Conservation (phyloP, 768 basidiomycete species). For the Panus rudis region DNA sequence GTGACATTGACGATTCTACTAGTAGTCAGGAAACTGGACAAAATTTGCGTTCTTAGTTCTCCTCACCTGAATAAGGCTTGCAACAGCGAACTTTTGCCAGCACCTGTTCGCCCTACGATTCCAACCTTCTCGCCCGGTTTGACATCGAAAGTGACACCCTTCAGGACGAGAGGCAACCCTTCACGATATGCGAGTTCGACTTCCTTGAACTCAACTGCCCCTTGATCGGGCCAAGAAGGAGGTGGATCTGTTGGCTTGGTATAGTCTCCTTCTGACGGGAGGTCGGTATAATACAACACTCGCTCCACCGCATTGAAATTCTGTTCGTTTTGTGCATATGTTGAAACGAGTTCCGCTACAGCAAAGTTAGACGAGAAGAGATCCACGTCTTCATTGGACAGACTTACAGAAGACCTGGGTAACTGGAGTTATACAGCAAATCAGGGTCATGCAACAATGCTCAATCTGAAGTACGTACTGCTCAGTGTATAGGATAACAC, state of each 20-base stretch:
- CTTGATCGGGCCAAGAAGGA: conserved; percentile 66
- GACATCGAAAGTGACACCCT: conserved; percentile 67
- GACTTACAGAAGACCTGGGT: conserved; percentile 47
- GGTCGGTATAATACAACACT: conserved; percentile 58
- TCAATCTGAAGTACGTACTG: conserved; percentile 29
- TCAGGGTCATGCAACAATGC: not conserved
- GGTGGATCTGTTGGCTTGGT: conserved; percentile 43
- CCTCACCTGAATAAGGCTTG: conserved; percentile 49
- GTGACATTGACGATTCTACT: conserved; percentile 53
- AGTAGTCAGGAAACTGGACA: not conserved
- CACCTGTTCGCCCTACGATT: conserved; percentile 41
- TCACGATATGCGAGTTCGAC: conserved; percentile 80
- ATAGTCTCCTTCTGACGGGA: conserved; percentile 46
- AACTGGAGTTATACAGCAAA: conserved; percentile 25
- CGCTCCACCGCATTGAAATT: conserved; percentile 73
- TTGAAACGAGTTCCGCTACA: conserved; percentile 46
- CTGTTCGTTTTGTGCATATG: conserved; percentile 56
- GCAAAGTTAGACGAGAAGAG: not conserved
- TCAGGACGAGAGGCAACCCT: conserved; percentile 81
- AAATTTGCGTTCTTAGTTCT: not conserved
- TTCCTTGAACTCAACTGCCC: conserved; percentile 66
- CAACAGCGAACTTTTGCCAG: conserved; percentile 48
- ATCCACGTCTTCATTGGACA: not conserved
- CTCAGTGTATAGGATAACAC: conserved; percentile 27
- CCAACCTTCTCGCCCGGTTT: conserved; percentile 72